Percentiles rank a stretch among this genome's conserved stretches.
These are phyloP conservation scores for Xylaria sp. DNA, from an alignment of 2,329 filamentous ascomycete species.

Conservation along the genomic window DNA sequence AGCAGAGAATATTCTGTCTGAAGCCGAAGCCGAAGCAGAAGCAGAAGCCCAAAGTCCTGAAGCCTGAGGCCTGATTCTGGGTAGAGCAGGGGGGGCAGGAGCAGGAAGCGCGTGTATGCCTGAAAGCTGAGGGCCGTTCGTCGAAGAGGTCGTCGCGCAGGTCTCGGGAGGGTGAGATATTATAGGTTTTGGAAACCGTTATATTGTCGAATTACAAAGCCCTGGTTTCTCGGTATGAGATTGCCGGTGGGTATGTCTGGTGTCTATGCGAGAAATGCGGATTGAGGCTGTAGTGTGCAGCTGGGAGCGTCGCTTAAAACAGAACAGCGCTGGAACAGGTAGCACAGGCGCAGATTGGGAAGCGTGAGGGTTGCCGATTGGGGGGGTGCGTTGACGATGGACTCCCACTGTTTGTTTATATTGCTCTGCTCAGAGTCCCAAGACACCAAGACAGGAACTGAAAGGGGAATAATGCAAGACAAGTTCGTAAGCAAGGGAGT, in stretches of 20 bases:
- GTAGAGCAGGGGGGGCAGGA: not conserved
- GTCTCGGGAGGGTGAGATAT: slow-evolving; percentile 30
- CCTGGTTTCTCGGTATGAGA: slow-evolving; percentile 23
- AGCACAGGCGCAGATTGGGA: slow-evolving; percentile 23
- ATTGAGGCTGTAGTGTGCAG: slow-evolving; percentile 22
- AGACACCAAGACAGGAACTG: slow-evolving; percentile 15
- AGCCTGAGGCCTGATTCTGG: slow-evolving; percentile 8
- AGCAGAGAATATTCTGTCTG: slow-evolving; percentile 25
- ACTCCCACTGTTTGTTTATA: slow-evolving; percentile 13
- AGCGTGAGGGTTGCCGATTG: slow-evolving; percentile 11
- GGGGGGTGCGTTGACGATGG: not conserved
- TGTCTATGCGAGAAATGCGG: slow-evolving; percentile 23
- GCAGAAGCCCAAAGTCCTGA: not conserved
- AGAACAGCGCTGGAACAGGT: slow-evolving; percentile 29
- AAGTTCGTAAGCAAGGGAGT: slow-evolving; percentile 15
- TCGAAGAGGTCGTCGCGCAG: slow-evolving; percentile 26
- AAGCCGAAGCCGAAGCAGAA: not conserved
- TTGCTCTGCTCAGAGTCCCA: slow-evolving; percentile 12
- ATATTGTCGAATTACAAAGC: slow-evolving; percentile 30
- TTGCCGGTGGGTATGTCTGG: slow-evolving; percentile 17
- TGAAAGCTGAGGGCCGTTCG: slow-evolving; percentile 16
- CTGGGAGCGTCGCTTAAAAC: slow-evolving; percentile 29
- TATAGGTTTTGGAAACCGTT: slow-evolving; percentile 29
- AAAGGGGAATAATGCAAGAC: slow-evolving; percentile 21
- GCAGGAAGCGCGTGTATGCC: too few relatives aligned